Percentiles rank a stretch among this genome's conserved stretches.
Evolutionary conservation across 106 monocot species (phyloP).

Genomic region (Chionographis japonica): DNA sequence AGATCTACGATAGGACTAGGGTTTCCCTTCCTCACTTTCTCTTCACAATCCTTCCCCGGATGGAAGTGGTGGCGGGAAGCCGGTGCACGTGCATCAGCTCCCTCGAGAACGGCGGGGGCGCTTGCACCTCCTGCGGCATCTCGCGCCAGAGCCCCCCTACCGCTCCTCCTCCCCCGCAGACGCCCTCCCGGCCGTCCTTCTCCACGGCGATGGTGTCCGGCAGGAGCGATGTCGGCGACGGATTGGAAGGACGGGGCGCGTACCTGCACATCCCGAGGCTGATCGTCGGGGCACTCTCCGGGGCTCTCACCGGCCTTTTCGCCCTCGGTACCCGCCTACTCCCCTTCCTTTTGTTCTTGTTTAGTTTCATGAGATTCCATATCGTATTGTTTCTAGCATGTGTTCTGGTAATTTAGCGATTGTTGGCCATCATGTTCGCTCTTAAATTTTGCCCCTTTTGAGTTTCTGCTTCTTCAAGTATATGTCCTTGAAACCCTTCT

Average conservation of each 20-base stretch:
- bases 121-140: neutral
- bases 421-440: no score
- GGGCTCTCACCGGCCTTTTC: constrained; percentile 48
- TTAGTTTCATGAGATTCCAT: no score
- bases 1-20: no score
- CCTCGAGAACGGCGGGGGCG: neutral
- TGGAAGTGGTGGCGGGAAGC: constrained; percentile 6
- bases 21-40: neutral
- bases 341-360: no score
- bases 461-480: no score
- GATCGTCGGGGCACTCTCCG: constrained; percentile 35
- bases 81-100: constrained; percentile 2
- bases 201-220: neutral
- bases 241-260: constrained; percentile 8
- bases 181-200: constrained; percentile 1
- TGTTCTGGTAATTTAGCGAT: no score
- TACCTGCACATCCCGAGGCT: constrained; percentile 32
- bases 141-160: neutral
- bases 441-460: no score
- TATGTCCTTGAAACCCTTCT: no score
- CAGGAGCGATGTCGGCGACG: constrained; percentile 6
- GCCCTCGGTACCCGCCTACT: constrained; percentile 26
- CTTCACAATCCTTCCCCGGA: neutral
- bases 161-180: neutral
- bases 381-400: no score